These are phyloP conservation scores for Sporobolomyces roseus DNA, from an alignment of 768 basidiomycete genomes.

Conservation along the genomic window DNA sequence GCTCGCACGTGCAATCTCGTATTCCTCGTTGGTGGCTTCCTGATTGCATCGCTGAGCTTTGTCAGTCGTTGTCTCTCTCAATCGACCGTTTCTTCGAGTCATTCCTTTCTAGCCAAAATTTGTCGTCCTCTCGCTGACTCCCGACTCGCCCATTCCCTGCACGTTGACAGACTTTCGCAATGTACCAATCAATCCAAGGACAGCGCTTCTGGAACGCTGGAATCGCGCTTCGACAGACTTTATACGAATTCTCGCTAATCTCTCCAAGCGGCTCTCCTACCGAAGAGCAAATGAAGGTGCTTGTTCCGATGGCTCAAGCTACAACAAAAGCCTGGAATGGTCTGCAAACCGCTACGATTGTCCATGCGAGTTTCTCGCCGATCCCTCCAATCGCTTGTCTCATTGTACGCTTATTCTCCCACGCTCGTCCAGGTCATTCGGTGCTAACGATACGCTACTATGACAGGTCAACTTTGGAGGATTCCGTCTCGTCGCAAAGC, in stretches of 20 bases:
- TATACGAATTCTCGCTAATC: not conserved
- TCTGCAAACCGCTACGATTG: conserved; percentile 1
- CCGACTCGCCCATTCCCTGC: too few relatives aligned
- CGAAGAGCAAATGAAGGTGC: not conserved
- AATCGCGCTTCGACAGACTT: not conserved
- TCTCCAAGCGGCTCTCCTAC: not conserved
- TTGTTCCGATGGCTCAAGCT: not conserved
- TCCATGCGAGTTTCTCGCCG: conserved; percentile 13
- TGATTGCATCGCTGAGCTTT: not conserved
- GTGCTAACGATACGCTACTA: too few relatives aligned
- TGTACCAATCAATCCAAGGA: not conserved
- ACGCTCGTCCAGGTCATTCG: not conserved
- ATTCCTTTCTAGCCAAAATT: too few relatives aligned
- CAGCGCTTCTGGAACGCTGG: conserved; percentile 5
- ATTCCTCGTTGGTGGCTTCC: not conserved
- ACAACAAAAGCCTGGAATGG: not conserved
- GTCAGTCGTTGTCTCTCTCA: too few relatives aligned
- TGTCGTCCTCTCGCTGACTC: too few relatives aligned
- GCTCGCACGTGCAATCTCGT: not conserved
- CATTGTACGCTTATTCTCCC: not conserved
- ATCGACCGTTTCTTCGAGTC: too few relatives aligned
- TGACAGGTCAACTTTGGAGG: not conserved
- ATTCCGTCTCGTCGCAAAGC: not conserved
- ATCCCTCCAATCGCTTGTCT: conserved; percentile 3
- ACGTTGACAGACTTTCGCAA: not conserved